A percentile compares a stretch with the other conserved stretches of the same genome.
Conservation (phyloP, 2,329 filamentous ascomycete genomes). For the Penicillium sp. region DNA sequence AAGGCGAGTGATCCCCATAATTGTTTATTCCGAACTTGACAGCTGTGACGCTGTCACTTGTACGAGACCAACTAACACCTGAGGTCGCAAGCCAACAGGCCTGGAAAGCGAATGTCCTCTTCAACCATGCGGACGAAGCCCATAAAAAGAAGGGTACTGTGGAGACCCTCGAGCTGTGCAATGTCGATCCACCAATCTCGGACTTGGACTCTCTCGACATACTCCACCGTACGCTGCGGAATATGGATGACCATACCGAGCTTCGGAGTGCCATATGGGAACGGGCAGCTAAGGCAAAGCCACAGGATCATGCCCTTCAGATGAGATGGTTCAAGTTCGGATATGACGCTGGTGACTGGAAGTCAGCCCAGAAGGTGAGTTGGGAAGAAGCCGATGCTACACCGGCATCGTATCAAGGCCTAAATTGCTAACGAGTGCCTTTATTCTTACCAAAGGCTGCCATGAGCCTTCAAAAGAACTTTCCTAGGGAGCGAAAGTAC, state of each 20-base stretch:
- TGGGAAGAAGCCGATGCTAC: background rate
- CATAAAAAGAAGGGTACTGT: slow-evolving; percentile 43
- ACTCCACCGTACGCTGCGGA: slow-evolving; percentile 40
- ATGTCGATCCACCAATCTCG: slow-evolving; percentile 41
- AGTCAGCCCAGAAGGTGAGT: slow-evolving; percentile 49
- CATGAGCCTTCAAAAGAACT: slow-evolving; percentile 51
- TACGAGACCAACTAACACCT: background rate
- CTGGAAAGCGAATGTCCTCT: slow-evolving; percentile 45
- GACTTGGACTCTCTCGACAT: slow-evolving; percentile 47
- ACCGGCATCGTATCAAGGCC: background rate
- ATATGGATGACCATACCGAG: slow-evolving; percentile 34
- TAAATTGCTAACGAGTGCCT: background rate
- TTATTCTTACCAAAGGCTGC: slow-evolving; percentile 37
- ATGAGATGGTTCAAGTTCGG: slow-evolving; percentile 45
- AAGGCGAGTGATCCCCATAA: slow-evolving; percentile 27
- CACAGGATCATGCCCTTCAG: slow-evolving; percentile 45
- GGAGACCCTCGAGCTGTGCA: slow-evolving; percentile 45
- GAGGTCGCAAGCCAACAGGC: slow-evolving; percentile 27
- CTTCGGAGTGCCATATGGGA: slow-evolving; percentile 44
- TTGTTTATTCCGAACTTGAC: background rate
- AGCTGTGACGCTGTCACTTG: background rate
- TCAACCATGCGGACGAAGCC: slow-evolving; percentile 40
- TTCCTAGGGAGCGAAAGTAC: slow-evolving; percentile 47
- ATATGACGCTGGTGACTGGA: slow-evolving; percentile 44
- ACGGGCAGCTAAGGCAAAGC: slow-evolving; percentile 44